Percentiles rank a stretch among this genome's conserved stretches.
Evolutionary conservation across 805 yeast species (phyloP).

Genomic region (Kodamaea fukazawae): DNA sequence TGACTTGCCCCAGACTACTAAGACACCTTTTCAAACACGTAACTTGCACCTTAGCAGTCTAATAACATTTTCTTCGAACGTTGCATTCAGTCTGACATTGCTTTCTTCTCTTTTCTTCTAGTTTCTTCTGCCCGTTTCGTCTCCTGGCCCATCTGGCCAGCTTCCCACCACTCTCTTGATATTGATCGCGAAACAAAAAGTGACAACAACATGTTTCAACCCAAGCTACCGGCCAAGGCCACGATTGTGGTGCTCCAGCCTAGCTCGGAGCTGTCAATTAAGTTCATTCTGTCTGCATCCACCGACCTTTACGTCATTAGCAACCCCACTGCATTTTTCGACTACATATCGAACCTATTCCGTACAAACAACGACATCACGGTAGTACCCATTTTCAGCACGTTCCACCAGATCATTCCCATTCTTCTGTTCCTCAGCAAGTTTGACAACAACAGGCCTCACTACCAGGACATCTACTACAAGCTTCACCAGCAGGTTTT

Average conservation of each 20-base stretch:
- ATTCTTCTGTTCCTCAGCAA: slow-evolving; percentile 11
- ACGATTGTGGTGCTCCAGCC: slow-evolving; percentile 5
- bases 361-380: slow-evolving; percentile 3
- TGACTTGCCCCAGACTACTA: too few relatives aligned
- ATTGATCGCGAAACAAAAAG: not conserved
- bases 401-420: slow-evolving; percentile 13
- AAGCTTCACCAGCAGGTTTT: slow-evolving; percentile 6
- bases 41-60: too few relatives aligned
- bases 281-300: slow-evolving; percentile 8
- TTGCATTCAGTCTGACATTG: too few relatives aligned
- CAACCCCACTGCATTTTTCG: slow-evolving; percentile 13
- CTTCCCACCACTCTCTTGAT: too few relatives aligned
- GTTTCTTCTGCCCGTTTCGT: too few relatives aligned
- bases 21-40: too few relatives aligned
- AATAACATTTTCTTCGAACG: too few relatives aligned
- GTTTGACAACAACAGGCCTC: not conserved
- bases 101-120: too few relatives aligned
- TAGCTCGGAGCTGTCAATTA: slow-evolving; percentile 13
- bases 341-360: slow-evolving; percentile 11
- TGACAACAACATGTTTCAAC: slow-evolving; percentile 4
- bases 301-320: slow-evolving; percentile 17
- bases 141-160: too few relatives aligned
- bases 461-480: slow-evolving; percentile 10
- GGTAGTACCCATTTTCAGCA: slow-evolving; percentile 11
- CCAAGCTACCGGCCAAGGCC: not conserved